A percentile compares a stretch with the other conserved stretches of the same genome.
Conservation (phyloP, 805 yeast species). For the Saturnispora gosingensis region DNA sequence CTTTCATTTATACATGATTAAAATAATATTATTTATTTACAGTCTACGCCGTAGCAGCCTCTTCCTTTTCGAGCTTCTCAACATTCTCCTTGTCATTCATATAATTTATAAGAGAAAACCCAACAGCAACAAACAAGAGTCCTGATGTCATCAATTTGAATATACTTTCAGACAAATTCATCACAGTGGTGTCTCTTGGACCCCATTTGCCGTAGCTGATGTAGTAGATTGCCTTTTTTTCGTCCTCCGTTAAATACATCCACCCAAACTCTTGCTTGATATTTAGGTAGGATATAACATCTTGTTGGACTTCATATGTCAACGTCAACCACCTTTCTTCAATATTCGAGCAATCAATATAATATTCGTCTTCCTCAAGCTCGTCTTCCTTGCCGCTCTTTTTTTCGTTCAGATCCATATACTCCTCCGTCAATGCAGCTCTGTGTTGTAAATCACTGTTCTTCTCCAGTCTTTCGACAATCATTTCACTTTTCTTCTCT, state of each 20-base stretch:
- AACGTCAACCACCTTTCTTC: slow-evolving; percentile 27
- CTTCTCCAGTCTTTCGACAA: neutral
- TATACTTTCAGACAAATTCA: slow-evolving; percentile 26
- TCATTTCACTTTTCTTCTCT: neutral
- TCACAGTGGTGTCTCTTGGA: slow-evolving; percentile 33
- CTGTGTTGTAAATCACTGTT: neutral
- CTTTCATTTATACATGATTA: neutral
- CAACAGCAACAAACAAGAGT: slow-evolving; percentile 27
- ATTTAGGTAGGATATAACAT: slow-evolving; percentile 28
- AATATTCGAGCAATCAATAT: slow-evolving; percentile 26
- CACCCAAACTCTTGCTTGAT: slow-evolving; percentile 31
- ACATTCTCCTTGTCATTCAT: slow-evolving; percentile 22
- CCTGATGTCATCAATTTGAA: slow-evolving; percentile 27
- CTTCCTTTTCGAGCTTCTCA: slow-evolving; percentile 9
- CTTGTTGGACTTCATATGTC: slow-evolving; percentile 27
- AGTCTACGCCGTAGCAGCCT: neutral
- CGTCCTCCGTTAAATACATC: slow-evolving; percentile 36
- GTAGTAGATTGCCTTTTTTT: slow-evolving; percentile 50
- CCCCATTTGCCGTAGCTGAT: slow-evolving; percentile 59
- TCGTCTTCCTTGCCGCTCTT: neutral
- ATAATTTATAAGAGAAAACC: slow-evolving; percentile 27
- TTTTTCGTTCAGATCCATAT: neutral
- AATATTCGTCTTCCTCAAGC: slow-evolving; percentile 21
- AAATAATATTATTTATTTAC: neutral
- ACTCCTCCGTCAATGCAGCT: slow-evolving; percentile 2